Evolutionary conservation across 2,329 filamentous ascomycete genomes (phyloP).

Genomic region (Cladorrhinum sp.): DNA sequence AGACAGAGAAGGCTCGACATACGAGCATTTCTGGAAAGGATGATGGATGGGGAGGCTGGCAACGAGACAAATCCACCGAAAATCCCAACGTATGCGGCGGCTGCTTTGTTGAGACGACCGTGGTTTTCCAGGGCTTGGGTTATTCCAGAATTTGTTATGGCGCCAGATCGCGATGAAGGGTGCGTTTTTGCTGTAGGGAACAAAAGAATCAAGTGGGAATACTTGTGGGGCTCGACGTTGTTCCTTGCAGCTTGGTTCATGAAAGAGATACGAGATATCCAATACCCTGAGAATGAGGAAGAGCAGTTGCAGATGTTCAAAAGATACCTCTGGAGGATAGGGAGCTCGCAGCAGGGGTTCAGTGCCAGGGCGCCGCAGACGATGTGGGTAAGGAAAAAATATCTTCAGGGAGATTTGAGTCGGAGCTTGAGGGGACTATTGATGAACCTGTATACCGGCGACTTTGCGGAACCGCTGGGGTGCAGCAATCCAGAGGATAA

Average conservation of each 20-base stretch:
- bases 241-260: background rate
- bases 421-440: background rate
- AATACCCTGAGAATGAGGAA: background rate
- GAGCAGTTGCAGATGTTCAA: background rate
- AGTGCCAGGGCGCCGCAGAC: background rate
- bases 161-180: background rate
- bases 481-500: conserved; percentile 2
- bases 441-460: background rate
- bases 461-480: background rate
- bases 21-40: background rate
- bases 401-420: background rate
- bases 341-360: background rate
- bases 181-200: background rate
- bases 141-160: conserved; percentile 3
- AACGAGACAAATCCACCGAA: background rate
- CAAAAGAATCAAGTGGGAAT: background rate
- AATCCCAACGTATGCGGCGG: background rate
- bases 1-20: background rate
- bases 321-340: background rate
- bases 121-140: background rate
- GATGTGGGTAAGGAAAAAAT: background rate
- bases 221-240: background rate
- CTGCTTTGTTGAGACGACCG: background rate
- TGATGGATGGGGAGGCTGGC: background rate
- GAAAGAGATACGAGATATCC: background rate